Base-by-base conservation (phyloP, 257 asterid genomes). In the Handroanthus guayacan region DNA sequence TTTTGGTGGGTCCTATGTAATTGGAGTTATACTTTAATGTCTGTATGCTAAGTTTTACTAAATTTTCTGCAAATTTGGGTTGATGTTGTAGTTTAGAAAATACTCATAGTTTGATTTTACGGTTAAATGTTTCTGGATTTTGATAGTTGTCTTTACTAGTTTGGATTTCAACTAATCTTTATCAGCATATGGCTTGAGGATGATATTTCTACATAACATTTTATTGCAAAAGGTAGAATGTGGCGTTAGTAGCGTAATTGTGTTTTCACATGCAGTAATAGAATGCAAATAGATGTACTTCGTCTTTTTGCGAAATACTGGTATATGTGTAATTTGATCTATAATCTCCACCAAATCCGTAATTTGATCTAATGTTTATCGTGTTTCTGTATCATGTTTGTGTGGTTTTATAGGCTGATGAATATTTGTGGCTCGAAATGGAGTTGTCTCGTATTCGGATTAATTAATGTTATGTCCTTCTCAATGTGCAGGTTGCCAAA, bases 401-500 rank as follows among this genome's bases (percentile, higher is more conserved):
- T 25, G 31, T 25, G 31, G 31, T 25, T 25, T 25, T 25, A 25
- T 25, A 25, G 14, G 41, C 7, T 36, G 9, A 11, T 61, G 44
- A 18, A 31, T 25, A 10, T 45, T 36, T 12, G 44, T 36, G 69
- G 51, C 69, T 39, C 41, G 52, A 63, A 63, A 63, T 50, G 3
- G 31, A 58, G 43, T 25, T 74, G 45, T 20, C 16, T 10, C 16
- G n/a, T 38, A 34, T 61, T 11, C 6, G 2, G 31, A 62, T 56
- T 61, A n/a, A 39, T 37, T 58, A n/a, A 61, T 74, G 54, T 16
- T 31, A 14, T 16, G 5, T 67, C 76, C 48, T 41, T 47, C 34
- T 10, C 31, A 37, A 67, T 54, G 61, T 72, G 78, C 72, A 91
- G 95, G 95, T 91, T 67, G 97, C 97, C 52, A 91, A 91, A 38